A percentile compares a stretch with the other conserved stretches of the same genome.
These are phyloP conservation scores for Fusarium xyrophilum DNA, from an alignment of 2,329 filamentous ascomycete species.

Conservation along the genomic window DNA sequence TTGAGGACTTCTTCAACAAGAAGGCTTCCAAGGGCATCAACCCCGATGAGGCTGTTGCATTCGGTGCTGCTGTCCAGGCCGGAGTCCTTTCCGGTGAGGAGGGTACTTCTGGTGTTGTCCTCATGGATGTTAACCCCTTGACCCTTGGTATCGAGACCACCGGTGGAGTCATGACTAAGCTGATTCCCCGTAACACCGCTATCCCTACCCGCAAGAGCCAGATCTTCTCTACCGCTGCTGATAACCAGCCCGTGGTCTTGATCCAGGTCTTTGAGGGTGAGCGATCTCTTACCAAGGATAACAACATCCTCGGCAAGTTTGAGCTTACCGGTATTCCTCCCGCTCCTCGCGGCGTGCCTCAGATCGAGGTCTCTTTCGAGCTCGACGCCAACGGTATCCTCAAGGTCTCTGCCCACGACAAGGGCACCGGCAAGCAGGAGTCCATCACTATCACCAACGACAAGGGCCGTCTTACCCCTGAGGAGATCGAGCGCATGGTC, in stretches of 20 bases:
- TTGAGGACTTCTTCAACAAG: constrained; percentile 97
- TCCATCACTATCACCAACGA: constrained; percentile 99
- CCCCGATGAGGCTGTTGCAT: constrained; percentile 98
- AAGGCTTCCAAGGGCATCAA: constrained; percentile 99
- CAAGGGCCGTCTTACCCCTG: constrained; percentile 94
- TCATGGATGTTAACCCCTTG: constrained; percentile 97
- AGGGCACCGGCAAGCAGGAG: constrained; percentile 97
- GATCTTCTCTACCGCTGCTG: constrained; percentile 95
- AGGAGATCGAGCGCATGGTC: constrained; percentile 99
- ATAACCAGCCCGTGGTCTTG: constrained; percentile 94
- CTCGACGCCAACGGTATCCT: constrained; percentile 98
- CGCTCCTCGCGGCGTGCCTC: constrained; percentile 92
- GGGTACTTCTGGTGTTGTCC: constrained; percentile 79
- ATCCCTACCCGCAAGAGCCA: constrained; percentile 97
- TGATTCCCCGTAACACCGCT: constrained; percentile 92
- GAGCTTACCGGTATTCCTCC: constrained; percentile 96
- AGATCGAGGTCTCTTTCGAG: constrained; percentile 98
- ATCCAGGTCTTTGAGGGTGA: constrained; percentile 97
- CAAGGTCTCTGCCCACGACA: constrained; percentile 94
- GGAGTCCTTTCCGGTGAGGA: constrained; percentile 92
- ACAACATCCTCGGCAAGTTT: constrained; percentile 97
- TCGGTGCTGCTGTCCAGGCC: constrained; percentile 95
- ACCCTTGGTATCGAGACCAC: constrained; percentile 98
- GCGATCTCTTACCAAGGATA: constrained; percentile 92
- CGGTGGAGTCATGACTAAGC: constrained; percentile 96